phyloP scores from a whole-genome alignment of 1,139 yeast genomes.

The Pichia terricola region DNA sequence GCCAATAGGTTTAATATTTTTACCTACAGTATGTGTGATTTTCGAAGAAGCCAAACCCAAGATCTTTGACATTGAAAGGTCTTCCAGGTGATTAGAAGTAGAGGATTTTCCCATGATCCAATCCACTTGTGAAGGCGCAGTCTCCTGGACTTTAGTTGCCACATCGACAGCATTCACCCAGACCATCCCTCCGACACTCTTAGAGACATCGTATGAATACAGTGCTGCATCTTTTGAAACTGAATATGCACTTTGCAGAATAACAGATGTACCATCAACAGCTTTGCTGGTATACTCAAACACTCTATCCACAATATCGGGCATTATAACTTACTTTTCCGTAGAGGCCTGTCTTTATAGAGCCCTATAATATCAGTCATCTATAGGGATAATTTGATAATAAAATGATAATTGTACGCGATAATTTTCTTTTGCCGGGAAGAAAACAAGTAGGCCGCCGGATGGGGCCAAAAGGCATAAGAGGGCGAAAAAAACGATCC shows the following conservation, averaged over 20 bases:
- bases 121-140: not conserved
- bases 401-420: too few relatives aligned
- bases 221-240: slow-evolving; percentile 7
- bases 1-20: slow-evolving; percentile 6
- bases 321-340: slow-evolving; percentile 9
- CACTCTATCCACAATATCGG: slow-evolving; percentile 16
- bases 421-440: too few relatives aligned
- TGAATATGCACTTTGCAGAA: slow-evolving; percentile 4
- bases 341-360: not conserved
- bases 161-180: slow-evolving; percentile 1
- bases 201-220: slow-evolving; percentile 6
- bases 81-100: not conserved
- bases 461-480: too few relatives aligned
- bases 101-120: not conserved
- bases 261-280: slow-evolving; percentile 4
- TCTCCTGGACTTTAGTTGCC: slow-evolving; percentile 3
- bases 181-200: slow-evolving; percentile 3
- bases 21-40: not conserved
- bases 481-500: too few relatives aligned
- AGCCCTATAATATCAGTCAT: too few relatives aligned
- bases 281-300: slow-evolving; percentile 10
- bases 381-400: too few relatives aligned
- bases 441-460: too few relatives aligned
- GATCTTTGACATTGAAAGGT: slow-evolving; percentile 1
- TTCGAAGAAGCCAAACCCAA: not conserved